phyloP scores from a whole-genome alignment of 345 rosid species.

The Populus tremula region DNA sequence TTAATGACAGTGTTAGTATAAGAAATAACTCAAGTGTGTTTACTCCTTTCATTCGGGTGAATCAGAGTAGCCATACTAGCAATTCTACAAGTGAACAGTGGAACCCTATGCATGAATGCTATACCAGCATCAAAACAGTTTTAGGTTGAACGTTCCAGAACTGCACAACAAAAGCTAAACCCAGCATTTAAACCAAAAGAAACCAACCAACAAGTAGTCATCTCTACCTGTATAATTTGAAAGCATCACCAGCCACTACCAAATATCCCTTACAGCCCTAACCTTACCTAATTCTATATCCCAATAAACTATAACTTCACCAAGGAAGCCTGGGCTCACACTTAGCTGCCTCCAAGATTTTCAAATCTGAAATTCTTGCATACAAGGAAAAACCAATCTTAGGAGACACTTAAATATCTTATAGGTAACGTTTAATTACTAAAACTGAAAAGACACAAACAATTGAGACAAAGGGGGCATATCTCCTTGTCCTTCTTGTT shows the following conservation, averaged over 20 bases:
- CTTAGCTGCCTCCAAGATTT: background rate
- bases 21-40: background rate
- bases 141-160: background rate
- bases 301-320: background rate
- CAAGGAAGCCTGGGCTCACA: background rate
- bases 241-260: background rate
- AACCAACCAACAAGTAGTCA: too few relatives aligned
- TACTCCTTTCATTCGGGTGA: background rate
- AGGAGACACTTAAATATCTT: background rate
- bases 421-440: background rate
- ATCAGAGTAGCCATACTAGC: background rate
- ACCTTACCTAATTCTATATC: background rate
- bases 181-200: background rate
- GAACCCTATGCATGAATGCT: too few relatives aligned
- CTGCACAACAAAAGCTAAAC: background rate
- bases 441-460: too few relatives aligned
- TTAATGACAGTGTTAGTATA: background rate
- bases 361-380: background rate
- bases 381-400: background rate
- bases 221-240: too few relatives aligned
- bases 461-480: too few relatives aligned
- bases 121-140: background rate
- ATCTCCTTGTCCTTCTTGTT: too few relatives aligned
- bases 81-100: background rate
- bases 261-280: background rate